phyloP scores from a whole-genome alignment of 768 basidiomycete species.

The Grammothele lineata region DNA sequence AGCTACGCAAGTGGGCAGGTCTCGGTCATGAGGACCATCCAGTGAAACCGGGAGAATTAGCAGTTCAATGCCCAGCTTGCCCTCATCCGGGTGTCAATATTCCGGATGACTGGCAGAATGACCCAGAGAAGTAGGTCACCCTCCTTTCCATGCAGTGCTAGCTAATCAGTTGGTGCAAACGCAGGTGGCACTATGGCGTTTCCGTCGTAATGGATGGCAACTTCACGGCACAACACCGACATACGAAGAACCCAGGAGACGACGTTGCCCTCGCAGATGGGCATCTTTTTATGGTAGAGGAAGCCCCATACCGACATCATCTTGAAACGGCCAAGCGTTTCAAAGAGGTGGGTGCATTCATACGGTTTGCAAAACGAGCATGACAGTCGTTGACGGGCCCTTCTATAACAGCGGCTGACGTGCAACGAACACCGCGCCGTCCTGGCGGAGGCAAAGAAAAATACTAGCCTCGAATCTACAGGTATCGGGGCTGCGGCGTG shows the following conservation, averaged over 20 bases:
- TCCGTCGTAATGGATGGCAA: background rate
- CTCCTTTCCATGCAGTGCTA: background rate
- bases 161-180: background rate
- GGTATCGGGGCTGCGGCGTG: constrained; percentile 30
- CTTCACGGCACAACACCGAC: constrained; percentile 5
- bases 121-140: background rate
- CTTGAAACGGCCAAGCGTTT: constrained; percentile 4
- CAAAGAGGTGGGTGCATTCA: background rate
- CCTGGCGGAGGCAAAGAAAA: background rate
- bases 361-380: background rate
- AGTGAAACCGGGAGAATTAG: background rate
- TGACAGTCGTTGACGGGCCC: constrained; percentile 20
- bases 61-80: constrained; percentile 1
- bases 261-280: constrained; percentile 28
- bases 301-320: constrained; percentile 17
- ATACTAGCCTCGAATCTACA: constrained; percentile 17
- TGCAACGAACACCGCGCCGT: constrained; percentile 1
- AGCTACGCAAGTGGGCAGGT: background rate
- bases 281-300: constrained; percentile 23
- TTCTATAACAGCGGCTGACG: background rate
- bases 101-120: background rate
- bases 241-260: constrained; percentile 18
- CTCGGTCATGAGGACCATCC: background rate
- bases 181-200: background rate
- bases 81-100: constrained; percentile 7